These are phyloP conservation scores for Hypericum perforatum DNA, from an alignment of 345 rosid species.

Conservation along the genomic window DNA sequence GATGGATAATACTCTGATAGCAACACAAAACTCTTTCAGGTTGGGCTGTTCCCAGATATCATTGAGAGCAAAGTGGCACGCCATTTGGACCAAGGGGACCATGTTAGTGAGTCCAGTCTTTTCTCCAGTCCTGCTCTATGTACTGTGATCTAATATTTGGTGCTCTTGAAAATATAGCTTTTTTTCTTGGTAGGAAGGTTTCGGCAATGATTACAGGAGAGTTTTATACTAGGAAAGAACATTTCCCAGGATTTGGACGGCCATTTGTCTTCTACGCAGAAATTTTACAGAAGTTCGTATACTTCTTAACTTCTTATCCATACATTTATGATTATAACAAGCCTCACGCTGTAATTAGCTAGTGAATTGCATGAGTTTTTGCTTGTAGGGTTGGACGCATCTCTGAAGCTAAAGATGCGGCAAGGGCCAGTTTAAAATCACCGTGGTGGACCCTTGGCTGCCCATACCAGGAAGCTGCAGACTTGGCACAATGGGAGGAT, in stretches of 20 bases:
- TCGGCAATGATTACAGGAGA: constrained; percentile 88
- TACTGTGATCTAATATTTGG: not conserved
- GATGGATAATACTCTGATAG: not conserved
- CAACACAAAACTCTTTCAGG: constrained; percentile 33
- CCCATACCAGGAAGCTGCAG: constrained; percentile 63
- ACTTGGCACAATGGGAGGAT: constrained; percentile 81
- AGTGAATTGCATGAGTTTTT: constrained; percentile 10
- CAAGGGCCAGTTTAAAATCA: constrained; percentile 73
- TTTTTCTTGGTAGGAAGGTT: constrained; percentile 40
- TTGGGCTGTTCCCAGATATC: constrained; percentile 76
- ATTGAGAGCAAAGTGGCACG: constrained; percentile 63
- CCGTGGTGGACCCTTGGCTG: constrained; percentile 96
- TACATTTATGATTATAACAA: constrained; percentile 5
- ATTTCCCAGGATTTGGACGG: constrained; percentile 85
- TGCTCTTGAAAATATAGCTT: constrained; percentile 3
- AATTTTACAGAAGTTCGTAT: constrained; percentile 52
- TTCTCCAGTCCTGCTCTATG: constrained; percentile 2
- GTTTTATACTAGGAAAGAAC: constrained; percentile 64
- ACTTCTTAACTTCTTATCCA: constrained; percentile 16
- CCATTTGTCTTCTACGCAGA: constrained; percentile 81
- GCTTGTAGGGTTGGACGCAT: constrained; percentile 49
- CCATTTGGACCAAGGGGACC: constrained; percentile 65
- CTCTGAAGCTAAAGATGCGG: constrained; percentile 81
- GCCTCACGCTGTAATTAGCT: constrained; percentile 1
- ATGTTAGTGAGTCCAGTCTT: constrained; percentile 30